A percentile compares a stretch with the other conserved stretches of the same genome.
These are phyloP conservation scores for Rhizopus microsporus DNA, from an alignment of 371 early-diverging fungal species.

Conservation along the genomic window DNA sequence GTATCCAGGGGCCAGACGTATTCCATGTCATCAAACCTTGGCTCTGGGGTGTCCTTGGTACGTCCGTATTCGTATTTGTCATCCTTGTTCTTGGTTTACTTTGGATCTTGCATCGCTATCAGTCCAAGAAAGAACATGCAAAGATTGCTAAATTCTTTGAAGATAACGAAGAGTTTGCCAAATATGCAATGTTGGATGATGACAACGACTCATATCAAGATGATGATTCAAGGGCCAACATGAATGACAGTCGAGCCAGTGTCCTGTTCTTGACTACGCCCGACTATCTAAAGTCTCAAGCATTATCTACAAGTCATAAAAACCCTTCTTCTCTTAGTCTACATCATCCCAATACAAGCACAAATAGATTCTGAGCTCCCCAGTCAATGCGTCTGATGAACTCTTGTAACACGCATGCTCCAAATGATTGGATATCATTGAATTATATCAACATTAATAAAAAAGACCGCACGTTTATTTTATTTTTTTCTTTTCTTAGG, in stretches of 20 bases:
- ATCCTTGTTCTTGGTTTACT: constrained; percentile 28
- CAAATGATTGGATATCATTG: too few relatives aligned
- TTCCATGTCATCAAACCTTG: constrained; percentile 40
- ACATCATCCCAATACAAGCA: too few relatives aligned
- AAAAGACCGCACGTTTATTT: neutral
- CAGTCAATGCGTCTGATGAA: too few relatives aligned
- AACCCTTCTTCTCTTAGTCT: neutral
- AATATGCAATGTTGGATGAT: constrained; percentile 39
- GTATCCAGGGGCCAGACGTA: constrained; percentile 45
- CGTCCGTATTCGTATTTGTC: constrained; percentile 39
- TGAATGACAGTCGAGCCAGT: constrained; percentile 7
- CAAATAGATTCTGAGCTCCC: too few relatives aligned
- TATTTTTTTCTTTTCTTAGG: constrained; percentile 6
- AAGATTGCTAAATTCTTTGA: constrained; percentile 47
- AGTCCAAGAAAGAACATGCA: constrained; percentile 44
- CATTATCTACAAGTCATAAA: constrained; percentile 9
- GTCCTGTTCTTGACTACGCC: constrained; percentile 25
- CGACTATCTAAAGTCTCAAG: constrained; percentile 21
- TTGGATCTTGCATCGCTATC: constrained; percentile 50
- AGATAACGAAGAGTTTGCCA: constrained; percentile 45
- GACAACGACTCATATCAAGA: too few relatives aligned
- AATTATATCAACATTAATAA: neutral
- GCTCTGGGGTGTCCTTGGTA: constrained; percentile 46
- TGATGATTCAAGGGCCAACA: too few relatives aligned
- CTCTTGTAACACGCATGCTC: too few relatives aligned